Conservation (phyloP, 495 filamentous ascomycete genomes). For the Aspergillus asperescens region DNA sequence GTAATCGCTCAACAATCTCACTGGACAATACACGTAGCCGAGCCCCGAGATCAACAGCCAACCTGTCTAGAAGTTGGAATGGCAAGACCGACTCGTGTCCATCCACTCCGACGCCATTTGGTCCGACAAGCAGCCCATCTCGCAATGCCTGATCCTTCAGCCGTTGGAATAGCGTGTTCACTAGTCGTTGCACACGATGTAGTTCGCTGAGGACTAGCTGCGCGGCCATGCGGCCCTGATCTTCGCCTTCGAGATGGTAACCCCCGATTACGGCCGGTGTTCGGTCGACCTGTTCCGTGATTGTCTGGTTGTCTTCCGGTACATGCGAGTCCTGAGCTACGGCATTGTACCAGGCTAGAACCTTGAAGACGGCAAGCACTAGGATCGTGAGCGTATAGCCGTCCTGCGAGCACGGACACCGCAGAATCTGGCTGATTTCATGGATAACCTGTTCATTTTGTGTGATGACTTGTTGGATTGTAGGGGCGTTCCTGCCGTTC, state of each 20-base stretch:
- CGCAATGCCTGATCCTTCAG: background rate
- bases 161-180: constrained; percentile 20
- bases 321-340: constrained; percentile 9
- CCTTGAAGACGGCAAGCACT: constrained; percentile 27
- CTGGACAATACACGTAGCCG: background rate
- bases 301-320: background rate
- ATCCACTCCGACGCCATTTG: background rate
- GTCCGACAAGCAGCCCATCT: background rate
- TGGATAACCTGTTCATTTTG: constrained; percentile 23
- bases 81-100: background rate
- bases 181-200: constrained; percentile 34
- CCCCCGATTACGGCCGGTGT: constrained; percentile 4
- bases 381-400: constrained; percentile 24
- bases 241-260: constrained; percentile 20
- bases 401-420: constrained; percentile 22
- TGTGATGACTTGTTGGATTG: constrained; percentile 21
- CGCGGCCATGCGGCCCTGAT: constrained; percentile 26
- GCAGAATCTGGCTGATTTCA: constrained; percentile 19
- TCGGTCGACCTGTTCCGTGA: background rate
- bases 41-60: background rate
- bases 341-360: constrained; percentile 25
- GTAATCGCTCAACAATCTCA: constrained; percentile 1
- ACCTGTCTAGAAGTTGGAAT: background rate
- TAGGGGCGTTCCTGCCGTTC: background rate
- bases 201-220: constrained; percentile 36